Evolutionary conservation across 371 early-diverging fungal species (phyloP).

Genomic region (Apophysomyces sp.): DNA sequence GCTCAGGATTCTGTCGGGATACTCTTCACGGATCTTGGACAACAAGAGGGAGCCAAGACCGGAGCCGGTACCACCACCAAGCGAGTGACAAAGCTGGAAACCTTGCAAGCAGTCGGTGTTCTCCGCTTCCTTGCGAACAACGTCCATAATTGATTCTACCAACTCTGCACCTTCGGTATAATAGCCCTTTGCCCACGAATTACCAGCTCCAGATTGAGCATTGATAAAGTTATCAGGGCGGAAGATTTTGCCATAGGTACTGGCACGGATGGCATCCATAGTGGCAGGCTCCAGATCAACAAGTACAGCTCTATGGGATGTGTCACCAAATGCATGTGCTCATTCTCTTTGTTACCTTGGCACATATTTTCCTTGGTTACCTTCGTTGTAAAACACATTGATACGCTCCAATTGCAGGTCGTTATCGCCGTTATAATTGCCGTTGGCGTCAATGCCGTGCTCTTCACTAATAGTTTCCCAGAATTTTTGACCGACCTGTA

Average conservation of each 20-base stretch:
- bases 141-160: constrained; percentile 77
- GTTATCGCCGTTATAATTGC: constrained; percentile 79
- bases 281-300: constrained; percentile 99
- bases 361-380: constrained; percentile 71
- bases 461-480: constrained; percentile 95
- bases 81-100: constrained; percentile 83
- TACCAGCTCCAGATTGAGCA: constrained; percentile 89
- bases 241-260: constrained; percentile 75
- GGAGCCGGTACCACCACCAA: constrained; percentile 87
- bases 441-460: constrained; percentile 86
- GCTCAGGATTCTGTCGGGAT: constrained; percentile 88
- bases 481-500: constrained; percentile 83
- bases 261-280: constrained; percentile 90
- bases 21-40: constrained; percentile 88
- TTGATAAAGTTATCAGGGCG: constrained; percentile 89
- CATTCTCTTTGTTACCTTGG: constrained; percentile 42
- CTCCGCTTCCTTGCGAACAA: constrained; percentile 83
- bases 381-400: constrained; percentile 97
- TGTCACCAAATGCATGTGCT: neutral
- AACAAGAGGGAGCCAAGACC: constrained; percentile 84
- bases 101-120: constrained; percentile 82
- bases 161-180: constrained; percentile 91
- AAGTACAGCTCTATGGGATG: constrained; percentile 79
- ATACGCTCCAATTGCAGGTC: constrained; percentile 94
- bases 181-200: constrained; percentile 82